Evolutionary conservation across 768 basidiomycete genomes (phyloP).

Genomic region (Suillus subalutaceus): DNA sequence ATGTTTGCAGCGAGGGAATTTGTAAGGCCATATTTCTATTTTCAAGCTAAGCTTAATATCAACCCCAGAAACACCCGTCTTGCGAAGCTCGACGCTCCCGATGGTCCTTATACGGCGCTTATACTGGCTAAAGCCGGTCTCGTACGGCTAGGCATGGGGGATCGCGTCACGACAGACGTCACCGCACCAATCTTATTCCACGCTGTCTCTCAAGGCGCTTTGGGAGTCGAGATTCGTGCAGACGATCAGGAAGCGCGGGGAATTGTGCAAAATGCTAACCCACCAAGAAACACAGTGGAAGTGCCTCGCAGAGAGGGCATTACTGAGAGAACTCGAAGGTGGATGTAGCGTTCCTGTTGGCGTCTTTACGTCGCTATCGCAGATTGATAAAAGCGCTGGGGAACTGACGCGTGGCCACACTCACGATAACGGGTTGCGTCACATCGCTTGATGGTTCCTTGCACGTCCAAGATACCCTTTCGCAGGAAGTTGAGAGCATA

Average conservation of each 20-base stretch:
- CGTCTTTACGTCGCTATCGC: slow-evolving; percentile 55
- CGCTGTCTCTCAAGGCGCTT: too few relatives aligned
- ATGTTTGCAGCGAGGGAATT: slow-evolving; percentile 71
- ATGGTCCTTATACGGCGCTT: slow-evolving; percentile 80
- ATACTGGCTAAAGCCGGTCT: too few relatives aligned
- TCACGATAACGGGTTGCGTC: slow-evolving; percentile 80
- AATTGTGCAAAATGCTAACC: too few relatives aligned
- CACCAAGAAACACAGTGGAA: too few relatives aligned
- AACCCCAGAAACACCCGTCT: slow-evolving; percentile 80
- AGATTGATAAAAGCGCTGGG: slow-evolving; percentile 34
- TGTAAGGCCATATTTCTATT: slow-evolving; percentile 54
- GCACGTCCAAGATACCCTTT: slow-evolving; percentile 71
- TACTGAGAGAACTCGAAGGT: slow-evolving; percentile 89
- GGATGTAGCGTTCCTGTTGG: slow-evolving; percentile 98
- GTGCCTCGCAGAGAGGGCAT: slow-evolving; percentile 84
- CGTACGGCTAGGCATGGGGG: too few relatives aligned
- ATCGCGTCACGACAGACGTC: too few relatives aligned
- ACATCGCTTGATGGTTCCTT: slow-evolving; percentile 76
- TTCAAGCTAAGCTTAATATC: slow-evolving; percentile 13
- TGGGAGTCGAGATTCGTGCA: too few relatives aligned
- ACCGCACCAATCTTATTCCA: too few relatives aligned
- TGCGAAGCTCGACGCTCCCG: slow-evolving; percentile 83
- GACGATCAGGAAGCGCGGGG: too few relatives aligned
- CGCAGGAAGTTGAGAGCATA: slow-evolving; percentile 49
- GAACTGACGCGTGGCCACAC: slow-evolving; percentile 19